phyloP scores from a whole-genome alignment of 108 stramenopile genomes.

The Cylindrotheca closterium region DNA sequence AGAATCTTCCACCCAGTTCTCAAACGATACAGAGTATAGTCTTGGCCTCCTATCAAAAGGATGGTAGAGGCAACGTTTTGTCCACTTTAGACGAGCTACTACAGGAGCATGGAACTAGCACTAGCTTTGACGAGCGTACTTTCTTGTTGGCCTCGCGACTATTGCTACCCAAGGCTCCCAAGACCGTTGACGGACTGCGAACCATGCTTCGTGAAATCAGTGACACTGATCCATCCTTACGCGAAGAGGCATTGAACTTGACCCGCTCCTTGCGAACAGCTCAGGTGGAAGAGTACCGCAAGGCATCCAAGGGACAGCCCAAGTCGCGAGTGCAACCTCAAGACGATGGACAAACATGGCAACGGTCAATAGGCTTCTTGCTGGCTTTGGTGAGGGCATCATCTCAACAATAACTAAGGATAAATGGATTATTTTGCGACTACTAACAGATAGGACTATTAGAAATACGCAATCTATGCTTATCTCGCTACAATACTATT shows the following conservation, averaged over 20 bases:
- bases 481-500: no score
- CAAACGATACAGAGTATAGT: conserved; percentile 19
- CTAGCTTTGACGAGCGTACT: conserved; percentile 13
- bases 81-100: conserved; percentile 5
- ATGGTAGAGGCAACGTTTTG: conserved; percentile 7
- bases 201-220: conserved; percentile 8
- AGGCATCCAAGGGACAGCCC: neutral
- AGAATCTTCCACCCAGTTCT: conserved; percentile 7
- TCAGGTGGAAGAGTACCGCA: conserved; percentile 20
- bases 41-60: conserved; percentile 12
- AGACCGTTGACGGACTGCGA: conserved; percentile 17
- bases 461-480: no score
- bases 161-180: conserved; percentile 9
- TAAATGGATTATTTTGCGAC: neutral
- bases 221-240: conserved; percentile 9
- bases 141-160: conserved; percentile 14
- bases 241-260: conserved; percentile 19
- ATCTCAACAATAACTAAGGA: conserved; percentile 1
- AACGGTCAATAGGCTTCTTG: neutral
- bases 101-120: neutral
- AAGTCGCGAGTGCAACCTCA: neutral
- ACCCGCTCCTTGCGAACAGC: conserved; percentile 23
- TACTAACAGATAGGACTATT: no score
- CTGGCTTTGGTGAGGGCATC: conserved; percentile 8
- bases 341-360: conserved; percentile 12